Evolutionary conservation across 2,329 filamentous ascomycete species (phyloP).

Genomic region (Mariannaea elegans): DNA sequence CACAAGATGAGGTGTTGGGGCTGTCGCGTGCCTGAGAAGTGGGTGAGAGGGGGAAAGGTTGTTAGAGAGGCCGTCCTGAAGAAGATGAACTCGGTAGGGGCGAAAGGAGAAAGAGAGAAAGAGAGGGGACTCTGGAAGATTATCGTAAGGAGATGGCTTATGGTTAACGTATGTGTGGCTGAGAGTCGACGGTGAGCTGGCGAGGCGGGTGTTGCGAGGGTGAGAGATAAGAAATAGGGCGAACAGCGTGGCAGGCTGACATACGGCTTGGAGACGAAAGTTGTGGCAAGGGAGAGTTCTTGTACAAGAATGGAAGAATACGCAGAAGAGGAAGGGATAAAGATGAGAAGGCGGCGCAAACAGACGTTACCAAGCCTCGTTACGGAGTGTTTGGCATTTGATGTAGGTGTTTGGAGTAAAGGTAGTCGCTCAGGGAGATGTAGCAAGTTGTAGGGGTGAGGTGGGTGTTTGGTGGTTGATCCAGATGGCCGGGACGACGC

Average conservation of each 20-base stretch:
- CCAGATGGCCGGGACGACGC: conserved; percentile 41
- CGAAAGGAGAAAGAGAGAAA: not conserved
- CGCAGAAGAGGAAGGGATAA: not conserved
- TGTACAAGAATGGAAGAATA: no score
- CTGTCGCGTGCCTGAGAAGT: conserved; percentile 16
- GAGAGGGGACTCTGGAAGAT: not conserved
- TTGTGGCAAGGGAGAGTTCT: not conserved
- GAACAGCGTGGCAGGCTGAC: not conserved
- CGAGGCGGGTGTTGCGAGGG: conserved; percentile 16
- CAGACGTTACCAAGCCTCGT: conserved; percentile 4
- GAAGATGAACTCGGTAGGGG: not conserved
- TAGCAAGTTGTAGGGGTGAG: conserved; percentile 9
- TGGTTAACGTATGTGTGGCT: conserved; percentile 16
- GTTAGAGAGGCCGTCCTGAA: not conserved
- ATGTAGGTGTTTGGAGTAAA: conserved; percentile 21
- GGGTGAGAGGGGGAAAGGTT: no score
- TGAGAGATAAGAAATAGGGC: conserved; percentile 27
- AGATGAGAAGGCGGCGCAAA: not conserved
- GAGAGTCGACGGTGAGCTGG: conserved; percentile 13
- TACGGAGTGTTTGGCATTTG: conserved; percentile 5
- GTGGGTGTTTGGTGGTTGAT: conserved; percentile 34
- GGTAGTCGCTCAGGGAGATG: conserved; percentile 20
- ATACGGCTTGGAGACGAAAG: conserved; percentile 1
- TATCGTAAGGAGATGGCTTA: not conserved
- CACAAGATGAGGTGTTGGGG: conserved; percentile 11